phyloP scores from a whole-genome alignment of 2,329 filamentous ascomycete species.

The Trichoderma aggressivum region DNA sequence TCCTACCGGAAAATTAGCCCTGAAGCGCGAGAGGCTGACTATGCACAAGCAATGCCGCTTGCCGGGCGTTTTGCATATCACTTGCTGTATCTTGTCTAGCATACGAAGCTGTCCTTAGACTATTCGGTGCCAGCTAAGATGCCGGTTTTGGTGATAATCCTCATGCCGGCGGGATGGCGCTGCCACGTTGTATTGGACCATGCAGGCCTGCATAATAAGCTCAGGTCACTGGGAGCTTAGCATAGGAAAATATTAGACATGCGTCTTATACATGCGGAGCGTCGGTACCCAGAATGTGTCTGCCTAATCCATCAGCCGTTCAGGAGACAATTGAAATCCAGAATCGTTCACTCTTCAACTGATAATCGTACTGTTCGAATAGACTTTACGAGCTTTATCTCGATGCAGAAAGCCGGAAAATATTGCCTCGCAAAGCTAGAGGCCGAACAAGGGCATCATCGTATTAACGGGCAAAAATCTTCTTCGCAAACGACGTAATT shows the following conservation, averaged over 20 bases:
- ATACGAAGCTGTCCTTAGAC: neutral
- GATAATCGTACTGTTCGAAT: neutral
- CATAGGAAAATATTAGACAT: neutral
- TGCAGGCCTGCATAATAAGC: neutral
- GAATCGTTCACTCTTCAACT: neutral
- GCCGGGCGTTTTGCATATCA: neutral
- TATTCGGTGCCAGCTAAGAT: neutral
- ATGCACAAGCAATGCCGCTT: neutral
- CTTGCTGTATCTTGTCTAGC: neutral
- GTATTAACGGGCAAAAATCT: neutral
- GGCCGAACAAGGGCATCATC: neutral
- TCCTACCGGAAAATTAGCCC: neutral
- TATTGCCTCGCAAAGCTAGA: neutral
- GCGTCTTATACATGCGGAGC: neutral
- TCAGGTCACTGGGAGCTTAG: neutral
- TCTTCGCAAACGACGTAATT: neutral
- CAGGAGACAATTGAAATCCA: neutral
- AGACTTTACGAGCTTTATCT: neutral
- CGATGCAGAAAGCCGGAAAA: neutral
- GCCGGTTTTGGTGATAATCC: neutral
- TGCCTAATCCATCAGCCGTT: neutral
- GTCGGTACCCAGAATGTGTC: neutral
- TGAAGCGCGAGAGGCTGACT: neutral
- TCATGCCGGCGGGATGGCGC: neutral
- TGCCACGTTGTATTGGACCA: neutral